Base-by-base conservation (phyloP, 2,329 filamentous ascomycete species). In the Cercospora sojina region DNA sequence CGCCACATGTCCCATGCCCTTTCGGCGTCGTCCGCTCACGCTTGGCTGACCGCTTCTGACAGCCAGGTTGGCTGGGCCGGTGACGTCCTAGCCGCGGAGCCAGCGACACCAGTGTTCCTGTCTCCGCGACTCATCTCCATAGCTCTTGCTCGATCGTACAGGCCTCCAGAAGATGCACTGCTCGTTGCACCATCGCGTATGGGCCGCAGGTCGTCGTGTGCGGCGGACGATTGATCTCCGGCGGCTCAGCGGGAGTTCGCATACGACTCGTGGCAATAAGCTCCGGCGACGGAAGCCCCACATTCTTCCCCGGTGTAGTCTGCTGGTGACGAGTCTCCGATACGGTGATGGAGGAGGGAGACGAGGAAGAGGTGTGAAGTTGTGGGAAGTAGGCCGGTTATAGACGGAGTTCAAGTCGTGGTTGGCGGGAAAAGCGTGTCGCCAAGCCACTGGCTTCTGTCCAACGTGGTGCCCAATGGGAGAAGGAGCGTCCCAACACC, bases 151-250 rank as follows among this genome's bases (percentile, higher is more conserved):
- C 47, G 23, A 51, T 51, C 20, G 47, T 16, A 25, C 47, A 23
- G 20, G 8, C 47, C 12, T 51, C 18, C 47, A 13, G 47, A 23
- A 20, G 12, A 27, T 51, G 47, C 10, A 13, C 18, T 51, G 20
- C 3, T 13, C 20, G 47, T 23, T 23, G 47, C 47, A 23, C 18
- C 47, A 27, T 51, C 20, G 47, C 4, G 47, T 7, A 25, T 7
- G 23, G 20, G 2, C 12, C 1, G 12, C 2, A 51, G 8, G 18
- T 47, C 41, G 41, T 47, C n/a, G 41, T 23, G 27, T 16, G 12
- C 20, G 82, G 96, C 3, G 91, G 92, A 0, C 81, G 96, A 1
- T 84, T 96, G 0, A 85, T 96, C 0, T 93, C 90, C 0, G 92
- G 92, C 9, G 85, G 92, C 12, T 91, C 88, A 0, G 92, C 92